phyloP scores from a whole-genome alignment of 805 yeast species.

The Wickerhamomyces strasburgensis region DNA sequence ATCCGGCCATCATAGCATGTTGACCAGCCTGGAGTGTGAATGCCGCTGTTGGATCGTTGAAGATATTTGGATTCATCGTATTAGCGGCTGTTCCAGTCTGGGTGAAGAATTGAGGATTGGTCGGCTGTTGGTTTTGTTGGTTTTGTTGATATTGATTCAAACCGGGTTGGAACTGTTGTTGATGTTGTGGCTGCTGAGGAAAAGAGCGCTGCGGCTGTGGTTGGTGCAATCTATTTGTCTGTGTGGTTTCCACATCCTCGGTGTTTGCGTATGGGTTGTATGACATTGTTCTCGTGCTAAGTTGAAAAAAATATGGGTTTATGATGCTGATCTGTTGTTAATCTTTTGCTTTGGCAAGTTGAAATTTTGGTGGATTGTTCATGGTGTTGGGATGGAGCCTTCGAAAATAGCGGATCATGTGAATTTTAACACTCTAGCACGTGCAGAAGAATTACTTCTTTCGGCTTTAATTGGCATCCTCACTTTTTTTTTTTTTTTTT shows the following conservation, averaged over 20 bases:
- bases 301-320: too few species aligned
- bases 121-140: constrained; percentile 14
- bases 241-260: constrained; percentile 13
- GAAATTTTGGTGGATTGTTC: too few species aligned
- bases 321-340: too few species aligned
- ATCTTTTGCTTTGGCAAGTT: constrained; percentile 1
- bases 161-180: constrained; percentile 25
- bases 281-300: constrained; percentile 33
- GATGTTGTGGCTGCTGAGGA: constrained; percentile 22
- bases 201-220: constrained; percentile 15
- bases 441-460: too few species aligned
- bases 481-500: too few species aligned
- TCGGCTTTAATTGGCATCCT: too few species aligned
- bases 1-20: constrained; percentile 76
- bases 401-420: background rate
- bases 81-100: constrained; percentile 11
- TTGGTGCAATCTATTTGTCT: constrained; percentile 19
- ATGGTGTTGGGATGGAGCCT: background rate
- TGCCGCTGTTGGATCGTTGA: constrained; percentile 75
- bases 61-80: constrained; percentile 35
- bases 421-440: too few species aligned
- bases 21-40: constrained; percentile 88
- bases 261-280: constrained; percentile 44
- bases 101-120: constrained; percentile 7
- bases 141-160: constrained; percentile 15